Percentiles rank a stretch among this genome's conserved stretches.
Conservation (phyloP, 495 filamentous ascomycete species). For the Trypethelium eluteriae region DNA sequence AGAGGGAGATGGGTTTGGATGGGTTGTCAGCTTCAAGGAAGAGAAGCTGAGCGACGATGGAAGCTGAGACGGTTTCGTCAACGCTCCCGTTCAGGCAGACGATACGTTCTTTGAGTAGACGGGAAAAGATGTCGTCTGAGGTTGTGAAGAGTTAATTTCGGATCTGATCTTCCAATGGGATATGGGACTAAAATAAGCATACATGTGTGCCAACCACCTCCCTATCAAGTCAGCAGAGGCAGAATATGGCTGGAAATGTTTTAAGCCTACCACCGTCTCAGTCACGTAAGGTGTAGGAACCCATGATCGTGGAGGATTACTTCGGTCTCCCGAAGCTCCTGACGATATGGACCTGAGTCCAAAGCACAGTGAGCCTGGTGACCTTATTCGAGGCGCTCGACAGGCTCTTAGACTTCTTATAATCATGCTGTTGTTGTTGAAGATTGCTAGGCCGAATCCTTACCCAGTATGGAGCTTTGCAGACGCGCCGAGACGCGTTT, state of each 20-base stretch:
- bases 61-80: slow-evolving; percentile 78
- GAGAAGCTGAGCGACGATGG: slow-evolving; percentile 89
- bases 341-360: not conserved
- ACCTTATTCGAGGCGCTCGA: slow-evolving; percentile 9
- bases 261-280: slow-evolving; percentile 55
- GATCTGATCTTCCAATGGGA: slow-evolving; percentile 74
- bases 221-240: slow-evolving; percentile 48
- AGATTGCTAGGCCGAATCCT: slow-evolving; percentile 14
- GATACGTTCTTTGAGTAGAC: slow-evolving; percentile 69
- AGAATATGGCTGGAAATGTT: not conserved
- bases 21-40: slow-evolving; percentile 97
- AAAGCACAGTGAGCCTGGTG: slow-evolving; percentile 6
- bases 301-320: slow-evolving; percentile 28
- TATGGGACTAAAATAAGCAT: slow-evolving; percentile 48
- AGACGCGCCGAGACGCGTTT: slow-evolving; percentile 9
- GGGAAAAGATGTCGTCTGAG: slow-evolving; percentile 36
- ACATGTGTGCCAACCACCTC: slow-evolving; percentile 88
- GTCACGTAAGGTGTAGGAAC: slow-evolving; percentile 40
- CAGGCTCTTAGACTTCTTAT: not conserved
- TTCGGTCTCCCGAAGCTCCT: not conserved
- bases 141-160: slow-evolving; percentile 35
- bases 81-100: slow-evolving; percentile 90
- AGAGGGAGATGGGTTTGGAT: slow-evolving; percentile 86
- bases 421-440: slow-evolving; percentile 15
- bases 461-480: not conserved